Base-by-base conservation (phyloP, 306 rosid genomes). In the Hippophae tibetana region DNA sequence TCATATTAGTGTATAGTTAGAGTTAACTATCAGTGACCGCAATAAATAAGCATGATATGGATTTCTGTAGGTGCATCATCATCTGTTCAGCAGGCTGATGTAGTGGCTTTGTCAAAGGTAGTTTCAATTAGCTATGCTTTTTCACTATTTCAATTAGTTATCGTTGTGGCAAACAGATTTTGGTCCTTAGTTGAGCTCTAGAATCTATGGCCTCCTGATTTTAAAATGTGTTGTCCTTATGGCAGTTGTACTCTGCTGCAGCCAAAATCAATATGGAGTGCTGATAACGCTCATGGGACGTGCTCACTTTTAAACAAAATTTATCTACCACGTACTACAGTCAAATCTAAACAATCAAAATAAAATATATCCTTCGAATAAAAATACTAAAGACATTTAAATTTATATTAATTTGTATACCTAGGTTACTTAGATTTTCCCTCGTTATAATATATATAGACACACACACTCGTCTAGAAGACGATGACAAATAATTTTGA, bases 191-290 rank as follows among this genome's bases (percentile, higher is more conserved):
- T 31, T 31, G 23, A 2, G 3, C 3, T 31, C 38, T 9, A 62
- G 23, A 6, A 18, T 72, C 66, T 76, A 42, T 52, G 13, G 25
- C 18, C 12, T 48, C 41, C 14, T 57, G 50, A 53, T 57, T 67
- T 42, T 55, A 70, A 62, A 41, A 72, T 58, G 7, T 64, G 69
- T 65, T 72, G 46, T 74, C 78, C 65, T 63, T 72, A 12, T 76
- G 79, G 73, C 83, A 92, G 98, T 69, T 81, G 66, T 25, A 18
- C 69, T 62, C 71, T 92, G 78, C 75, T 92, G 77, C 86, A 73
- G 74, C 65, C 96, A 12, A 80, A 81, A 9, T 92, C 98, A 40
- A 87, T 92, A 63, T 87, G 98, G 98, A 80, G 64, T 62, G 96
- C 89, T 2, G 89, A 90, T 52, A 63, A 76, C 57, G 54, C 86